Base-by-base conservation (phyloP, 2,329 filamentous ascomycete species). In the Aciculosporium take region DNA sequence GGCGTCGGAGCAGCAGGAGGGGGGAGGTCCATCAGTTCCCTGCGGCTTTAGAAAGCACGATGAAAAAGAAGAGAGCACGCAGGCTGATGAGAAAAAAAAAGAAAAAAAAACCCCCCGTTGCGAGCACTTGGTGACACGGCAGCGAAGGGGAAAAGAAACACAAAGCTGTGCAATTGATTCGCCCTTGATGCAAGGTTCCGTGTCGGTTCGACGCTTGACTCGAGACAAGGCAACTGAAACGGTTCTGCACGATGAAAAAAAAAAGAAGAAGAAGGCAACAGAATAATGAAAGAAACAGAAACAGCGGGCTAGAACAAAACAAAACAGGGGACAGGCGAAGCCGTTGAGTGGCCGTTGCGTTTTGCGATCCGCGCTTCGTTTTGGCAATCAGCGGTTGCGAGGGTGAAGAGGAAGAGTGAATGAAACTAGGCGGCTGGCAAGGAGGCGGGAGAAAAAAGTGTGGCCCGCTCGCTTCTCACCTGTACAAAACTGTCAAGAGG, bases 1-100 rank as follows among this genome's bases (percentile, higher is more conserved):
- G 64, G 65, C 53, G 67, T 71, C 44, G 69, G 70, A 44, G 72
- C 71, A 43, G 72, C 71, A 46, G 69, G 65, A 40, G 68, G 68
- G 49, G 68, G 68, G 49, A 73, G 60, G 51, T 65, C 62, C 53
- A 65, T 60, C 45, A 54, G 52, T 53, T 53, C 57, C 42, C 45
- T 46, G 27, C 7, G 31, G 43, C 24, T 21, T n/a, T 18, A 21
- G n/a, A n/a, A 15, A 30, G 24, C 23, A 28, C 43, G 17, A 17
- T 24, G 31, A 25, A 24, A 31, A 6, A 25, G 15, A 29, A 13
- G 40, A 45, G 12, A 37, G 23, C 8, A 18, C 5, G 15, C 28
- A 33, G 30, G 20, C 20, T 18, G 37, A 24, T 35, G 20, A 3
- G 35, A 45, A 45, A 46, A 39, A 32, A 42, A 31, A 15, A 24